These are phyloP conservation scores for Berberis thunbergii DNA, from an alignment of 164 flowering plant species.

Conservation along the genomic window DNA sequence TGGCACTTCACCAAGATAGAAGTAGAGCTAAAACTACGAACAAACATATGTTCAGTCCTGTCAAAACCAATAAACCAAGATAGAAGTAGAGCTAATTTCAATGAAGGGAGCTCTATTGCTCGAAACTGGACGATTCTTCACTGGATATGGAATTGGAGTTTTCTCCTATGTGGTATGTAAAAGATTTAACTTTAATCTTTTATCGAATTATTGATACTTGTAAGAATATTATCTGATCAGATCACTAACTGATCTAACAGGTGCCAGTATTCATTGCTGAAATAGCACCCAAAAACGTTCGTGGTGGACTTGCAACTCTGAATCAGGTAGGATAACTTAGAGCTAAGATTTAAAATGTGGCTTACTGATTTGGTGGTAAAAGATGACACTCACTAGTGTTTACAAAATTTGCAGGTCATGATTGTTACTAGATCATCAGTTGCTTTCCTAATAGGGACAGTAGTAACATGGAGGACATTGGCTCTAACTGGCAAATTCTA, in stretches of 20 bases:
- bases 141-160: conserved; percentile 73
- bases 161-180: conserved; percentile 73
- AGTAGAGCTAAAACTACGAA: too few relatives aligned
- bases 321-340: conserved; percentile 1
- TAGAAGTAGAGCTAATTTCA: too few relatives aligned
- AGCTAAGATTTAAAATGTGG: not conserved
- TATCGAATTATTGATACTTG: too few relatives aligned
- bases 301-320: too few relatives aligned
- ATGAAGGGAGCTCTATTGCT: conserved; percentile 47
- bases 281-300: too few relatives aligned
- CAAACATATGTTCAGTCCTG: too few relatives aligned
- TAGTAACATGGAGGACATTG: conserved; percentile 56
- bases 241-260: too few relatives aligned
- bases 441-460: conserved; percentile 49
- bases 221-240: too few relatives aligned
- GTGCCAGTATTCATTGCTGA: too few relatives aligned
- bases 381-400: not conserved
- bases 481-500: conserved; percentile 51
- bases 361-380: not conserved
- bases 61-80: too few relatives aligned
- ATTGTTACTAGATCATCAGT: conserved; percentile 49
- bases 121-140: conserved; percentile 56
- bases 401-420: conserved; percentile 49
- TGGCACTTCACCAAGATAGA: too few relatives aligned
- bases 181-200: too few relatives aligned